A percentile compares a stretch with the other conserved stretches of the same genome.
phyloP scores from a whole-genome alignment of 768 basidiomycete genomes.

The Pholiota molesta region DNA sequence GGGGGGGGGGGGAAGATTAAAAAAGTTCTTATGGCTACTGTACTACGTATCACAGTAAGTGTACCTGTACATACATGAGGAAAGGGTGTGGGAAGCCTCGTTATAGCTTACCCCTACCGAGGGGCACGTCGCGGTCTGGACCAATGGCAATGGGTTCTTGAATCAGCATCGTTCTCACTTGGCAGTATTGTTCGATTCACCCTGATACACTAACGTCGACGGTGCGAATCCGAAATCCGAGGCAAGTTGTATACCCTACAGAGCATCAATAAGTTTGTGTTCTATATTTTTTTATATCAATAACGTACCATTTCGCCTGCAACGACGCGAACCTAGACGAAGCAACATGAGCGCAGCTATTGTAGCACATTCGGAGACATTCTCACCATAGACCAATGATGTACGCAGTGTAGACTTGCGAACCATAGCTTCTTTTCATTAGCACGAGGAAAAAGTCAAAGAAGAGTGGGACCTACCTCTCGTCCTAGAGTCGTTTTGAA shows the following conservation, averaged over 20 bases:
- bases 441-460: background rate
- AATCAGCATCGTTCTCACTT: slow-evolving; percentile 13
- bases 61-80: background rate
- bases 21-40: background rate
- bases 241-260: slow-evolving; percentile 64
- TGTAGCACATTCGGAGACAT: background rate
- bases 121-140: slow-evolving; percentile 53
- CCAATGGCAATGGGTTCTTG: slow-evolving; percentile 5
- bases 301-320: slow-evolving; percentile 76
- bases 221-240: slow-evolving; percentile 88
- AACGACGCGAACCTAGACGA: slow-evolving; percentile 72
- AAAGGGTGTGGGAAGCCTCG: background rate
- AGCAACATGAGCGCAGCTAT: background rate
- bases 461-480: slow-evolving; percentile 52
- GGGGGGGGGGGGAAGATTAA: background rate
- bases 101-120: slow-evolving; percentile 70
- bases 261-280: slow-evolving; percentile 6
- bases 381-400: slow-evolving; percentile 89
- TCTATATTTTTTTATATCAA: background rate
- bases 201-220: slow-evolving; percentile 79
- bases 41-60: background rate
- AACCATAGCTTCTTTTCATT: slow-evolving; percentile 71
- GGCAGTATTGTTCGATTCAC: slow-evolving; percentile 33
- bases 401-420: slow-evolving; percentile 81
- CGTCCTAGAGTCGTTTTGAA: slow-evolving; percentile 82